Evolutionary conservation across 2,329 filamentous ascomycete genomes (phyloP), one percentile per base, ranked within the genome.

Genomic region (Aspergillaceae sp.): DNA sequence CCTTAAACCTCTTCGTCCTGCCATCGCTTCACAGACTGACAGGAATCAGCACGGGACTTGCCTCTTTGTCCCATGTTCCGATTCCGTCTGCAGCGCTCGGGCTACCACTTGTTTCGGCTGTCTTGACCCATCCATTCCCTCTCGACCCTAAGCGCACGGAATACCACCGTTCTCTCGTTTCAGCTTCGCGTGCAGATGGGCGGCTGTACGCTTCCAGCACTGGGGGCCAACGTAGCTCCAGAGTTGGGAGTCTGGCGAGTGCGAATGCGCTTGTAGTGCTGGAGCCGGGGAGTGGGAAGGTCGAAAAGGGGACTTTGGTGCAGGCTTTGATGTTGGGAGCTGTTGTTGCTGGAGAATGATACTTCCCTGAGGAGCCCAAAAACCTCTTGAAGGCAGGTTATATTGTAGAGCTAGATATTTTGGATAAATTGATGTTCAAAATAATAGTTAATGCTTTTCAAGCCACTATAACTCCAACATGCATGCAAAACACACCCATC

Each of bases 1-100:
- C 91, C 0, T 88, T 94, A 58, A 87, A 97, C 60, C 78, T 98
- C 1, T 97, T 98, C 65, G 89, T 97, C 6, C 74, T 98, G 7
- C 92, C 92, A 0, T 82, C 86, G 0, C 70, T 98, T 48, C 88
- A 94, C 59, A 82, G 85, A 54, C 75, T 86, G 56, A 77, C 81
- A 7, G 92, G 90, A 0, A 72, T 89, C 5, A 59, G 59, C 26
- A 51, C 61, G 40, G 48, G 54, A 42, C 50, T 50, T 3, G 46
- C 50, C 9, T 42, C 48, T 32, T 33, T 51, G 67, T 36, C 81
- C 19, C 19, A 19, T 19, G 19, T 19, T 19, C 19, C 19, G 19
- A 19, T 19, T 81, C 0, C 73, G 69, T 5, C 57, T 40, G 29
- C 4, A 84, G 83, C 0, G 0, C 72, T 73, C 0, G 88, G 90